These are phyloP conservation scores for Prunus campanulata DNA, from an alignment of 306 rosid species.

Conservation along the genomic window DNA sequence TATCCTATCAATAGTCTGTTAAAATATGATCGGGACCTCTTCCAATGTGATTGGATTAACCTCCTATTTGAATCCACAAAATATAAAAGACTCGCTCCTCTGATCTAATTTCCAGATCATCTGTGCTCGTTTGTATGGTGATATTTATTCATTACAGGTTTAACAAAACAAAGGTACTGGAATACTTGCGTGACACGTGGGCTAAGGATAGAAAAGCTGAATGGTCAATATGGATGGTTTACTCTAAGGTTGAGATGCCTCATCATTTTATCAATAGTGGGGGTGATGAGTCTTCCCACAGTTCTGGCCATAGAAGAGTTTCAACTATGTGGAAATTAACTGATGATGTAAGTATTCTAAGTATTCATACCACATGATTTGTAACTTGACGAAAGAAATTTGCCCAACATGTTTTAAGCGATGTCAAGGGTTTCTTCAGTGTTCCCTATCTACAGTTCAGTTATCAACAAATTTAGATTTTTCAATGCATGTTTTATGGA, in stretches of 20 bases:
- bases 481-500: conserved; percentile 11
- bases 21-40: background rate
- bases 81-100: conserved; percentile 8
- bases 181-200: conserved; percentile 65
- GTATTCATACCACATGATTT: background rate
- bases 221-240: conserved; percentile 97
- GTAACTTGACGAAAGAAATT: background rate
- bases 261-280: conserved; percentile 65
- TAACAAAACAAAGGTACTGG: conserved; percentile 62
- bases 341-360: conserved; percentile 69
- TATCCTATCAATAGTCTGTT: background rate
- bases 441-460: background rate
- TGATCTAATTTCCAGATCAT: conserved; percentile 8
- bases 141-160: conserved; percentile 47
- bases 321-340: conserved; percentile 59
- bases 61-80: background rate
- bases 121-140: conserved; percentile 20
- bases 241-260: conserved; percentile 95
- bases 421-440: background rate
- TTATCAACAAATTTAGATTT: background rate
- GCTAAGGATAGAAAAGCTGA: conserved; percentile 78
- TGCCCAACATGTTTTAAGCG: background rate
- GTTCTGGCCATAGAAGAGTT: conserved; percentile 56
- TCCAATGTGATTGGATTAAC: background rate
- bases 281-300: conserved; percentile 49